These are phyloP conservation scores for Butyriboletus appendiculatus DNA, from an alignment of 1,284 basidiomycete species.

Conservation along the genomic window DNA sequence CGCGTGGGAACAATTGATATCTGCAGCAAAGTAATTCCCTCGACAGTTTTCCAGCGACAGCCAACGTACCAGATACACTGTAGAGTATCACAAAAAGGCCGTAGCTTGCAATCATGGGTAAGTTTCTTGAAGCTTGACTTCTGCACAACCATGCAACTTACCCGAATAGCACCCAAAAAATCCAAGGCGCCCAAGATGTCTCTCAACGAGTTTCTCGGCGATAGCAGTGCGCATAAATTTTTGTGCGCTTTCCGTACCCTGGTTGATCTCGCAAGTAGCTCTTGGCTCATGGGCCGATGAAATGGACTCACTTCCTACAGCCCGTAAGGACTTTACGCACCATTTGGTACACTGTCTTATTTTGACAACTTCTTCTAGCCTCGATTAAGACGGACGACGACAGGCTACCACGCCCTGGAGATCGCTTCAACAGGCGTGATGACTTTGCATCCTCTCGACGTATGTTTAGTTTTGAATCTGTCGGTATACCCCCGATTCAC, in stretches of 20 bases:
- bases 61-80: conserved; percentile 5
- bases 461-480: conserved; percentile 38
- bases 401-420: conserved; percentile 42
- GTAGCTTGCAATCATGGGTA: conserved; percentile 29
- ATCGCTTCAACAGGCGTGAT: conserved; percentile 58
- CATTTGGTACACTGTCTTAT: conserved; percentile 18
- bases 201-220: conserved; percentile 86
- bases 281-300: conserved; percentile 97
- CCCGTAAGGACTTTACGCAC: conserved; percentile 62
- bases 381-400: conserved; percentile 64
- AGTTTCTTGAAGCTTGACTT: not conserved
- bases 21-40: conserved; percentile 23
- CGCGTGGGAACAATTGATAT: conserved; percentile 35
- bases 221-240: conserved; percentile 59
- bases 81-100: conserved; percentile 17
- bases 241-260: conserved; percentile 8
- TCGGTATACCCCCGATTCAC: conserved; percentile 13
- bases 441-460: conserved; percentile 63
- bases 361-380: conserved; percentile 43
- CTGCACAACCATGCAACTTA: conserved; percentile 14
- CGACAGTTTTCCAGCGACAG: conserved; percentile 16
- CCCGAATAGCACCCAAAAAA: conserved; percentile 69
- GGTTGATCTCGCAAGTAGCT: conserved; percentile 44
- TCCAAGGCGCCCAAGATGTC: conserved; percentile 85
- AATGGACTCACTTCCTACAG: conserved; percentile 87